Percentiles rank a stretch among this genome's conserved stretches.
phyloP scores from a whole-genome alignment of 164 flowering plant species.

The Hamamelis virginiana region DNA sequence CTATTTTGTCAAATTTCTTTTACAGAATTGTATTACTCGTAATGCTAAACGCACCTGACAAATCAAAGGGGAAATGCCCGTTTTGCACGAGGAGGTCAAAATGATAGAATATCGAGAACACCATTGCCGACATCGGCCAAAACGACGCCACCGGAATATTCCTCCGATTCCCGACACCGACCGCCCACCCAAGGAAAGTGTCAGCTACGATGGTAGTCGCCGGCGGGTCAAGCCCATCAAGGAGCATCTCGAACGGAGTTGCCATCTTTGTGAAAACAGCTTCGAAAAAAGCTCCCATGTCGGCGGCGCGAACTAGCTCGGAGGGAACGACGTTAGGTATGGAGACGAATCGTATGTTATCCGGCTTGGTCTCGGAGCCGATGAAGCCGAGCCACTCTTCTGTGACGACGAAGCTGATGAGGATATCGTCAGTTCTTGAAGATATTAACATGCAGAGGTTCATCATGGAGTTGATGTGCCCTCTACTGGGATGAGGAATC shows the following conservation, averaged over 20 bases:
- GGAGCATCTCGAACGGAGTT: slow-evolving; percentile 52
- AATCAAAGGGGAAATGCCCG: slow-evolving; percentile 29
- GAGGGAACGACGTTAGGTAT: slow-evolving; percentile 83
- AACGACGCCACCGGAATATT: too few species aligned
- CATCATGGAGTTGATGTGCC: slow-evolving; percentile 71
- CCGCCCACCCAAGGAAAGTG: slow-evolving; percentile 44
- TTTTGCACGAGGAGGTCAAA: slow-evolving; percentile 33
- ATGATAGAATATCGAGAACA: too few species aligned
- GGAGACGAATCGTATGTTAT: slow-evolving; percentile 39
- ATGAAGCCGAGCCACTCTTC: too few species aligned
- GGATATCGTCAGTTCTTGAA: too few species aligned
- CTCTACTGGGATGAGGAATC: slow-evolving; percentile 57
- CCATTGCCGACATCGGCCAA: slow-evolving; percentile 47
- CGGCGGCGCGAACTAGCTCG: slow-evolving; percentile 49
- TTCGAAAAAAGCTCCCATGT: slow-evolving; percentile 44
- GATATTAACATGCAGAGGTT: slow-evolving; percentile 50
- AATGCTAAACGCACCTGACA: slow-evolving; percentile 33
- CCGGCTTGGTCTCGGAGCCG: slow-evolving; percentile 31
- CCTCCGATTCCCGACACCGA: slow-evolving; percentile 39
- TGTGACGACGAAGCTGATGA: too few species aligned
- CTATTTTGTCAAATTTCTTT: too few species aligned
- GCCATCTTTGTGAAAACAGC: slow-evolving; percentile 57
- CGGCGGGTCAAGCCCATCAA: slow-evolving; percentile 39
- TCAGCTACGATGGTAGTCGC: slow-evolving; percentile 48
- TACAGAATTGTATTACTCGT: too few species aligned